Conservation (phyloP, 495 filamentous ascomycete species). For the Penicillium simplicissimum region DNA sequence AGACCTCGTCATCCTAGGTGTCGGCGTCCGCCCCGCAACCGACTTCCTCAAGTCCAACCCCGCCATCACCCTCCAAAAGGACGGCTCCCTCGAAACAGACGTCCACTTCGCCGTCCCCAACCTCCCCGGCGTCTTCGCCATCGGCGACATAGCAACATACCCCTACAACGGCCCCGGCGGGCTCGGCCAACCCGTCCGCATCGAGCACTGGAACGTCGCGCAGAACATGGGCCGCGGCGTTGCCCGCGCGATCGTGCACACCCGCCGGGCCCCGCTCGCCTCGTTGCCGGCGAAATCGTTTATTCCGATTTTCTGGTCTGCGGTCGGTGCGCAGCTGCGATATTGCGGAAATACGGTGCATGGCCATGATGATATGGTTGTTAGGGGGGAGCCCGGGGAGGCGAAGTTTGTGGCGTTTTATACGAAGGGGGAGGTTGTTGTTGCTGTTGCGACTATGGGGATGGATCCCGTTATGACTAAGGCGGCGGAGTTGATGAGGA, state of each 20-base stretch:
- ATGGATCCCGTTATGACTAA: constrained; percentile 86
- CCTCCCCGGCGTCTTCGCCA: constrained; percentile 75
- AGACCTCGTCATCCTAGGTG: constrained; percentile 87
- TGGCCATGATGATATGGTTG: constrained; percentile 81
- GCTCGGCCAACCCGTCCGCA: constrained; percentile 61
- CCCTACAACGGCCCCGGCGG: constrained; percentile 91
- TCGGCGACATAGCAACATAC: constrained; percentile 95
- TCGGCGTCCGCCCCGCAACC: constrained; percentile 86
- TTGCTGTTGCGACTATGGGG: constrained; percentile 89
- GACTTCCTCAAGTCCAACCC: constrained; percentile 76
- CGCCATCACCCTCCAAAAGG: constrained; percentile 65
- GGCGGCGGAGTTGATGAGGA: constrained; percentile 81
- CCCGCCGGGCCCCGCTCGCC: constrained; percentile 18
- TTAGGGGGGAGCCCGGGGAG: constrained; percentile 75
- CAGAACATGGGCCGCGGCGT: constrained; percentile 85
- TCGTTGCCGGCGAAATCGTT: constrained; percentile 67
- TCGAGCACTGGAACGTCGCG: constrained; percentile 98
- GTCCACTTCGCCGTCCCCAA: constrained; percentile 73
- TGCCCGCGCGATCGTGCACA: constrained; percentile 70
- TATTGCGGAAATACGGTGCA: constrained; percentile 84
- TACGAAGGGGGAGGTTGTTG: constrained; percentile 80
- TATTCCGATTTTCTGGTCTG: constrained; percentile 95
- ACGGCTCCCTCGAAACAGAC: constrained; percentile 79
- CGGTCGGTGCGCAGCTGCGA: constrained; percentile 80
- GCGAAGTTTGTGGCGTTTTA: constrained; percentile 90